Evolutionary conservation across 2,329 filamentous ascomycete genomes (phyloP).

Genomic region (Pseudocercospora eumusae): DNA sequence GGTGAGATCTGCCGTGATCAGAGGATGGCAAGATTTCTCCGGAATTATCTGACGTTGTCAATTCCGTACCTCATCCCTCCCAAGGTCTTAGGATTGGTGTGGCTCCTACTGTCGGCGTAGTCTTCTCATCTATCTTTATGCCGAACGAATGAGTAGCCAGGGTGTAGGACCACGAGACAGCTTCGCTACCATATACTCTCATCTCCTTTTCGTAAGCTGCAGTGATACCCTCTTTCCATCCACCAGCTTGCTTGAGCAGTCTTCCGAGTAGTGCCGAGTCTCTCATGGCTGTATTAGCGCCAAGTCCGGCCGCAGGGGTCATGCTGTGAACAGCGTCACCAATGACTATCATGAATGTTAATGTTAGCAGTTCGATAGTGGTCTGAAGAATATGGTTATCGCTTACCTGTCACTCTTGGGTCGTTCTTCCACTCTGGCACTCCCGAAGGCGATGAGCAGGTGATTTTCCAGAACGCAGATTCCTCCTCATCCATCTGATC

Average conservation of each 20-base stretch:
- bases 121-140: conserved; percentile 26
- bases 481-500: conserved; percentile 59
- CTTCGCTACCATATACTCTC: conserved; percentile 57
- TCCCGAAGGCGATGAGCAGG: conserved; percentile 60
- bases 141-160: conserved; percentile 48
- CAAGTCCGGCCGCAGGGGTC: conserved; percentile 59
- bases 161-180: conserved; percentile 58
- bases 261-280: conserved; percentile 59
- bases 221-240: conserved; percentile 46
- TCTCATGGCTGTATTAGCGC: conserved; percentile 59
- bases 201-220: conserved; percentile 44
- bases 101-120: conserved; percentile 16
- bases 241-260: conserved; percentile 56
- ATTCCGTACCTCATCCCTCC: not conserved
- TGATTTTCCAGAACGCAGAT: conserved; percentile 68
- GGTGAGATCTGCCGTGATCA: too few species aligned
- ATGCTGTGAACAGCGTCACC: conserved; percentile 61
- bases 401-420: conserved; percentile 52
- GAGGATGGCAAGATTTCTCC: not conserved
- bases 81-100: not conserved
- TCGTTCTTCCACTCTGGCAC: conserved; percentile 63
- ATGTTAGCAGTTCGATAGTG: not conserved
- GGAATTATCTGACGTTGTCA: not conserved
- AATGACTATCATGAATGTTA: conserved; percentile 44
- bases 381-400: too few species aligned